phyloP scores from a whole-genome alignment of 441 rosid genomes.

The Populus hybrid region DNA sequence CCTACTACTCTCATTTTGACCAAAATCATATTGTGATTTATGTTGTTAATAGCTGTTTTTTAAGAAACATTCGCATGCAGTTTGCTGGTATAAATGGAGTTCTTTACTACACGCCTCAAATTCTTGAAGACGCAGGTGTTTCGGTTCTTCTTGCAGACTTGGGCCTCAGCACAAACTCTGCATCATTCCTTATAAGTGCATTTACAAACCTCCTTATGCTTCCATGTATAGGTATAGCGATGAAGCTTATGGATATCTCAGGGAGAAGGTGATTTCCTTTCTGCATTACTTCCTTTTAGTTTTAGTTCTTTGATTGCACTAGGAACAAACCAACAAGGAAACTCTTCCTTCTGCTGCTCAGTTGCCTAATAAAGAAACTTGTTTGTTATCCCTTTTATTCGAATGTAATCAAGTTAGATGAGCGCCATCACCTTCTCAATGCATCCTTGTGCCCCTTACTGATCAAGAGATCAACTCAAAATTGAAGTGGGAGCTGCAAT shows the following conservation, averaged over 20 bases:
- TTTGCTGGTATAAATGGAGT: constrained; percentile 96
- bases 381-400: neutral
- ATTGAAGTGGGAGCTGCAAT: neutral
- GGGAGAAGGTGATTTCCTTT: constrained; percentile 73
- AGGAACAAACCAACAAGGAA: neutral
- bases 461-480: neutral
- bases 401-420: neutral
- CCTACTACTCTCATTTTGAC: neutral
- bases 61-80: constrained; percentile 31
- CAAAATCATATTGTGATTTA: neutral
- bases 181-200: constrained; percentile 83
- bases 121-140: constrained; percentile 92
- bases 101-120: constrained; percentile 99
- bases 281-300: neutral
- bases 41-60: neutral
- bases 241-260: constrained; percentile 91
- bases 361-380: neutral
- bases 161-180: constrained; percentile 65
- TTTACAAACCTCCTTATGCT: constrained; percentile 91
- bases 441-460: neutral
- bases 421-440: neutral
- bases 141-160: constrained; percentile 76
- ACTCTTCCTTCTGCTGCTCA: neutral
- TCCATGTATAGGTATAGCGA: constrained; percentile 86
- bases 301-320: neutral